These are phyloP conservation scores for Amphirosellinia nigrospora DNA, from an alignment of 495 filamentous ascomycete genomes.

Conservation along the genomic window DNA sequence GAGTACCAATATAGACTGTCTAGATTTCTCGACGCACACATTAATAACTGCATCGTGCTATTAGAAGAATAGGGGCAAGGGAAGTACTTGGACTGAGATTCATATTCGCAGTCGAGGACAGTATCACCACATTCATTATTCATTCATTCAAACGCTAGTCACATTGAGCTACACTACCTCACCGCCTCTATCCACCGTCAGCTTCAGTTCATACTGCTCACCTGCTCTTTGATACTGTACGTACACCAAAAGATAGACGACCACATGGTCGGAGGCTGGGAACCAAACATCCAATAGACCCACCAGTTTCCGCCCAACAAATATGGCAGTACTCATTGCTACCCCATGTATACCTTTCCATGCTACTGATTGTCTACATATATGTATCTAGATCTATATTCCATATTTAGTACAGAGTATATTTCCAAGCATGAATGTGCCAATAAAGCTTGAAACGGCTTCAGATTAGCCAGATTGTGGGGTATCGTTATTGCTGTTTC, in stretches of 20 bases:
- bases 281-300: neutral
- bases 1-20: neutral
- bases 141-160: slow-evolving; percentile 9
- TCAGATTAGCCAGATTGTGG: slow-evolving; percentile 24
- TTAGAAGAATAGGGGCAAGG: neutral
- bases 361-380: neutral
- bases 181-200: slow-evolving; percentile 2
- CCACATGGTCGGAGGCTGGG: slow-evolving; percentile 10
- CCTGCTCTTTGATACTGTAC: slow-evolving; percentile 5
- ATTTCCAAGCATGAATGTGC: slow-evolving; percentile 15
- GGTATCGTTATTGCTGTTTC: slow-evolving; percentile 3
- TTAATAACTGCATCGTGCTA: neutral
- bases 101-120: neutral
- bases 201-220: neutral
- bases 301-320: slow-evolving; percentile 4
- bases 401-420: slow-evolving; percentile 10
- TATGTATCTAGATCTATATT: neutral
- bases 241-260: neutral
- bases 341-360: neutral
- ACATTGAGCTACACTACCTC: neutral
- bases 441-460: slow-evolving; percentile 14
- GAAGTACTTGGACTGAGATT: neutral
- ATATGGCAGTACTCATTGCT: neutral
- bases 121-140: neutral
- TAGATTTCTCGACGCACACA: neutral